Conservation (phyloP, 257 asterid species). For the Capsicum chinense region DNA sequence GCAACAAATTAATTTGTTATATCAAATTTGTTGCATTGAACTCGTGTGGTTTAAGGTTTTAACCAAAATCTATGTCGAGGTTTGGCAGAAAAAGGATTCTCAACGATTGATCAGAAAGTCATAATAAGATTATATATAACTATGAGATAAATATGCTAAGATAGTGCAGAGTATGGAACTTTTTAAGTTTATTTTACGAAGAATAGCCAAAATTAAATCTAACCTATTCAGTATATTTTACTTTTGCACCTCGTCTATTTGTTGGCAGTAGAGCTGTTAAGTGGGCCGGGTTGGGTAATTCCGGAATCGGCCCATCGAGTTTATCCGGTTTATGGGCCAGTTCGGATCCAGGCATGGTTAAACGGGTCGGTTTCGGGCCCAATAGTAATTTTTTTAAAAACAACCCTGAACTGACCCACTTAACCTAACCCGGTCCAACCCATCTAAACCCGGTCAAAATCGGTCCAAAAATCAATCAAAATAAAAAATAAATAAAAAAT, state of each 20-base stretch:
- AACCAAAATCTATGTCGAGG: conserved; percentile 63
- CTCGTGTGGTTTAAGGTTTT: conserved; percentile 59
- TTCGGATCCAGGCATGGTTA: too few species aligned
- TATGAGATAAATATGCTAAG: background rate
- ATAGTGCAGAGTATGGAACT: background rate
- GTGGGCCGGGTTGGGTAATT: too few species aligned
- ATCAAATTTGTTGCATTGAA: conserved; percentile 34
- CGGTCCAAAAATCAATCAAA: too few species aligned
- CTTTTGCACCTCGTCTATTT: background rate
- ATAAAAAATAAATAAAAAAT: too few species aligned
- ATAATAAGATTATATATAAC: background rate
- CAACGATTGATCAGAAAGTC: background rate
- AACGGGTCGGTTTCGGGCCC: too few species aligned
- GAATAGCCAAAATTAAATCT: background rate
- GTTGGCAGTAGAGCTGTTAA: background rate
- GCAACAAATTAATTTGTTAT: background rate
- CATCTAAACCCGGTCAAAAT: too few species aligned
- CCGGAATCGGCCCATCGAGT: too few species aligned
- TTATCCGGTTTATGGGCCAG: too few species aligned
- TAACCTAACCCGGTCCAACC: too few species aligned
- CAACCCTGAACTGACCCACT: too few species aligned
- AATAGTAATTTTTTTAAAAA: too few species aligned
- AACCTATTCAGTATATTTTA: background rate
- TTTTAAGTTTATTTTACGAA: too few species aligned
- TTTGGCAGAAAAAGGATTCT: conserved; percentile 68